These are phyloP conservation scores for Pachysandra terminalis DNA, from an alignment of 164 flowering plant species.

Conservation along the genomic window DNA sequence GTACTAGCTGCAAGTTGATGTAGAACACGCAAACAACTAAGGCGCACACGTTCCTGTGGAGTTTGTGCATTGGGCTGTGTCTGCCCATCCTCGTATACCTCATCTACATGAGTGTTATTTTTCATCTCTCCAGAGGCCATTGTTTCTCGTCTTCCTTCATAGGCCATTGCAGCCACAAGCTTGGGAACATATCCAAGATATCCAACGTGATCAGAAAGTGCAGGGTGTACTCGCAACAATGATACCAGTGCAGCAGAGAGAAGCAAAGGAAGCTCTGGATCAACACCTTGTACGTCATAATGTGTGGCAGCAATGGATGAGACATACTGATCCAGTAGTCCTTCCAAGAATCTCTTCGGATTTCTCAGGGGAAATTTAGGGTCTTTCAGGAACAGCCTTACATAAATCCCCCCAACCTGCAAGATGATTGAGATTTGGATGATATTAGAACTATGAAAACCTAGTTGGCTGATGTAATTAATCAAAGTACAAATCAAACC, in stretches of 20 bases:
- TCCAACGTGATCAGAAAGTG: slow-evolving; percentile 97
- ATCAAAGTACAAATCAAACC: slow-evolving; percentile 33
- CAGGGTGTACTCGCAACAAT: slow-evolving; percentile 90
- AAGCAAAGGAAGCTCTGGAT: slow-evolving; percentile 91
- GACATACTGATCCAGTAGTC: slow-evolving; percentile 90
- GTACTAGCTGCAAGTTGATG: slow-evolving; percentile 99
- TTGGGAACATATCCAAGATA: slow-evolving; percentile 98
- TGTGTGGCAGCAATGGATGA: slow-evolving; percentile 91
- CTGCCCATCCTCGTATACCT: slow-evolving; percentile 50
- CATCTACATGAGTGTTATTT: slow-evolving; percentile 39
- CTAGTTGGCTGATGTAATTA: not conserved
- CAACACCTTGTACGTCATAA: slow-evolving; percentile 70
- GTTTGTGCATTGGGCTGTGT: slow-evolving; percentile 55
- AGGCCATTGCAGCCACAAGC: slow-evolving; percentile 94
- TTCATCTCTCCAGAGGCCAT: slow-evolving; percentile 71
- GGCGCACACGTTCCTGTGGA: slow-evolving; percentile 93
- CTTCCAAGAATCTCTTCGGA: slow-evolving; percentile 97
- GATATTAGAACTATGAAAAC: not conserved
- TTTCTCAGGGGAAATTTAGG: slow-evolving; percentile 98
- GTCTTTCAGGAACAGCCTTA: slow-evolving; percentile 90
- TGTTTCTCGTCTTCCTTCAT: slow-evolving; percentile 92
- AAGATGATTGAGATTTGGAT: slow-evolving; percentile 14
- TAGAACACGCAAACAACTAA: slow-evolving; percentile 92
- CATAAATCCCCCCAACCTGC: slow-evolving; percentile 99
- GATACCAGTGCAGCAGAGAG: slow-evolving; percentile 96